phyloP scores from a whole-genome alignment of 2,329 filamentous ascomycete species.

The Trichoderma sp. region DNA sequence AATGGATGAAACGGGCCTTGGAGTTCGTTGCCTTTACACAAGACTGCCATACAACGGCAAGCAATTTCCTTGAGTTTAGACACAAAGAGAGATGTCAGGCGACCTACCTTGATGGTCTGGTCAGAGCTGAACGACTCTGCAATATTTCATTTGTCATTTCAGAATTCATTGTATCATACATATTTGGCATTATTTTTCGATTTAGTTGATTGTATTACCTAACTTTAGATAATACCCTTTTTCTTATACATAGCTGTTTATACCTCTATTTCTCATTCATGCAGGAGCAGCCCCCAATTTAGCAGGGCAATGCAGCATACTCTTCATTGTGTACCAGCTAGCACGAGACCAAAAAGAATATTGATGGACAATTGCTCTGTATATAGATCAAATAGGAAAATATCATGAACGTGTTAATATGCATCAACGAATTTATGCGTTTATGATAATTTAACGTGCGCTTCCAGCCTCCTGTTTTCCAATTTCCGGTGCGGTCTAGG shows the following conservation, averaged over 20 bases:
- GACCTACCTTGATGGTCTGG: not conserved
- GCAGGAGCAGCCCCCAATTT: not conserved
- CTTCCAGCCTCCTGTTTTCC: not conserved
- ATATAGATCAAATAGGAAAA: not conserved
- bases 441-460: not conserved
- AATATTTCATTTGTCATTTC: constrained; percentile 5
- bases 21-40: not conserved
- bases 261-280: not conserved
- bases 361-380: no score
- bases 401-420: not conserved
- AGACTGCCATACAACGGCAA: not conserved
- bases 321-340: rapidly evolving
- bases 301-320: not conserved
- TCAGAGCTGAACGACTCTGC: not conserved
- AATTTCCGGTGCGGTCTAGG: not conserved
- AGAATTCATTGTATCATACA: not conserved
- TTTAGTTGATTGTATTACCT: not conserved
- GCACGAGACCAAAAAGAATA: not conserved
- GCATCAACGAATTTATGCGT: not conserved
- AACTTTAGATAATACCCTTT: not conserved
- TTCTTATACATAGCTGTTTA: not conserved
- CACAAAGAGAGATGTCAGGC: not conserved
- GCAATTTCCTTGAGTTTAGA: constrained; percentile 3
- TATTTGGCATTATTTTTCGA: not conserved
- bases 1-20: not conserved